These are phyloP conservation scores for Prillingera fragicola DNA, from an alignment of 1,284 basidiomycete species.

Conservation along the genomic window DNA sequence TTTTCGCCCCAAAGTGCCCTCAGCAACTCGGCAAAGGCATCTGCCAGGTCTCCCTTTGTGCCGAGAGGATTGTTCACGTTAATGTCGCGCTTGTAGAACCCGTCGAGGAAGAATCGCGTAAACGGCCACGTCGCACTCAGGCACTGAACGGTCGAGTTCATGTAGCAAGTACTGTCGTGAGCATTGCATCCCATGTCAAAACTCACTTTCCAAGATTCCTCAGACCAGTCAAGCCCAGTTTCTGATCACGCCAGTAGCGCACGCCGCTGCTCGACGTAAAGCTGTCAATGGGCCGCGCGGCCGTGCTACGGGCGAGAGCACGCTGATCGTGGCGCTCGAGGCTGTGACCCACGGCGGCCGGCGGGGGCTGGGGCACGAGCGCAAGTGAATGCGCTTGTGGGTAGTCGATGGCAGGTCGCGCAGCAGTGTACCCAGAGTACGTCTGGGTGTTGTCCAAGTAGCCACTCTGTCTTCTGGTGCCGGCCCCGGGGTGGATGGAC, in stretches of 20 bases:
- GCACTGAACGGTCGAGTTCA: slow-evolving; percentile 97
- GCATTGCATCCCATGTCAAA: neutral
- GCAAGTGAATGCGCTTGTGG: slow-evolving; percentile 58
- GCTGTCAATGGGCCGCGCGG: slow-evolving; percentile 4
- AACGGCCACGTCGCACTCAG: slow-evolving; percentile 86
- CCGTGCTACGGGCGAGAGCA: slow-evolving; percentile 43
- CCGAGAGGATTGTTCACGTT: slow-evolving; percentile 84
- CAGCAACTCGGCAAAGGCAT: slow-evolving; percentile 76
- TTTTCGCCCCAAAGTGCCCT: slow-evolving; percentile 85
- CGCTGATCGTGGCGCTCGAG: slow-evolving; percentile 66
- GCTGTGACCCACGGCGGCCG: slow-evolving; percentile 61
- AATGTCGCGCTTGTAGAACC: slow-evolving; percentile 78
- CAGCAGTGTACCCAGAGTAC: slow-evolving; percentile 51
- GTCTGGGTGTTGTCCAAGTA: slow-evolving; percentile 58
- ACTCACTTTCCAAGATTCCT: slow-evolving; percentile 84
- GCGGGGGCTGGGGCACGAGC: slow-evolving; percentile 67
- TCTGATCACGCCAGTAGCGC: slow-evolving; percentile 69
- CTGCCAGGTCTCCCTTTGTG: slow-evolving; percentile 76
- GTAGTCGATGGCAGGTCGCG: slow-evolving; percentile 61
- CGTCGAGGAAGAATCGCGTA: slow-evolving; percentile 83
- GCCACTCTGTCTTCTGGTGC: slow-evolving; percentile 68
- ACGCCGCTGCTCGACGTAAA: slow-evolving; percentile 6
- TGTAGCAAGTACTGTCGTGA: slow-evolving; percentile 73
- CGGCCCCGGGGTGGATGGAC: slow-evolving; percentile 57
- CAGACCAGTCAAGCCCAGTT: slow-evolving; percentile 76